A percentile compares a stretch with the other conserved stretches of the same genome.
These are phyloP conservation scores for Ophiocordyceps robertsii DNA, from an alignment of 2,329 filamentous ascomycete genomes.

Conservation along the genomic window DNA sequence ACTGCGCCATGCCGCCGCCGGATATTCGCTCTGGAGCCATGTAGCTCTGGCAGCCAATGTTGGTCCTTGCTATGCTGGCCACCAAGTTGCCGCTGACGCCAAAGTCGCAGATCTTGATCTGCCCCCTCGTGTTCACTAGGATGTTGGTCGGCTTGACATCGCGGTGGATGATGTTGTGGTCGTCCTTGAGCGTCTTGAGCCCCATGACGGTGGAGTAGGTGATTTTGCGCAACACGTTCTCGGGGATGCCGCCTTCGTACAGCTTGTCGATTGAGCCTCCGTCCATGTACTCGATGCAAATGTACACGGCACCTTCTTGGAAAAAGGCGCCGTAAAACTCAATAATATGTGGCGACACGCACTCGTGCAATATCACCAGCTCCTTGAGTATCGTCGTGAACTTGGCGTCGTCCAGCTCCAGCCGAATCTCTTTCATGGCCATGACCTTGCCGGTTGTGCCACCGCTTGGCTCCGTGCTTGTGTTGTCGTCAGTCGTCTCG, in stretches of 20 bases:
- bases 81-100: constrained; percentile 94
- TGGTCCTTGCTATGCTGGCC: constrained; percentile 94
- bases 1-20: constrained; percentile 64
- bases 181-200: constrained; percentile 85
- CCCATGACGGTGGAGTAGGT: constrained; percentile 83
- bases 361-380: constrained; percentile 88
- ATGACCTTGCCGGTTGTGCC: constrained; percentile 66
- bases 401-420: constrained; percentile 93
- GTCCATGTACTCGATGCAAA: constrained; percentile 99
- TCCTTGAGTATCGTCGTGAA: constrained; percentile 97
- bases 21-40: constrained; percentile 97
- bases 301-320: constrained; percentile 96
- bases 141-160: constrained; percentile 99
- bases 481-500: constrained; percentile 12
- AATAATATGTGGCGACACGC: constrained; percentile 89
- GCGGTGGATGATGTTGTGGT: constrained; percentile 97
- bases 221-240: constrained; percentile 79
- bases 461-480: constrained; percentile 16
- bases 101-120: constrained; percentile 98
- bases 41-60: constrained; percentile 98
- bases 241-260: constrained; percentile 81
- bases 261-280: constrained; percentile 95
- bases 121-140: constrained; percentile 74
- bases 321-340: constrained; percentile 99
- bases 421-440: constrained; percentile 98